Base-by-base conservation (phyloP, 1,139 yeast genomes). In the Nadsonia commutata region DNA sequence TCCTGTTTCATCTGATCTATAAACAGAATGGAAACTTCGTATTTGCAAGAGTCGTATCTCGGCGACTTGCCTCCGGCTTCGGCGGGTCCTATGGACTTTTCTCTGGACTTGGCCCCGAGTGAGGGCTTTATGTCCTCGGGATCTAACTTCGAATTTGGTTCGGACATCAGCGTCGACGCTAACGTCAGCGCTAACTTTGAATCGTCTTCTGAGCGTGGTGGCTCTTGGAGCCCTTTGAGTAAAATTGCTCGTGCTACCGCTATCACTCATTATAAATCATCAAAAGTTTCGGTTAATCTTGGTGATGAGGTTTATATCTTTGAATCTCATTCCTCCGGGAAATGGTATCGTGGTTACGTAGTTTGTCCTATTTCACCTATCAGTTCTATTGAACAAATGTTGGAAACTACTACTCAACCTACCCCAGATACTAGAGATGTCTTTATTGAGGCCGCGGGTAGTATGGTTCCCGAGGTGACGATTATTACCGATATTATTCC, bases 251-350 rank as follows among this genome's bases (percentile, higher is more conserved):
- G 33, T 7, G 33, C 33, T 4, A 27, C 33, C n/a, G 33, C 33
- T 7, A 27, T 27, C 33, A 27, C 9, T 16, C 3, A 4, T 27
- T 9, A 27, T 16, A 27, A 27, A 16, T 8, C 33, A 9, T 11
- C 9, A 16, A 27, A 27, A 9, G 8, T 48, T 18, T 37, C 48
- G 53, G 60, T 84, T 44, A 79, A 77, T 55, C 80, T 85, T 18
- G 95, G 95, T 33, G 94, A 85, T 57, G 83, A 80, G 50, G 77
- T 83, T 23, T 83, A 73, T 58, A 66, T 83, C 31, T 82, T 85
- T 56, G 95, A 85, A 59, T 68, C 78, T 23, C 73, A 72, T 50
- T 66, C 66, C 39, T 50, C 59, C 40, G 68, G 68, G 16, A 72
- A 72, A 48, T 84, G 95, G 95, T 86, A 79, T 33, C 70, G 95